Conservation (phyloP, 441 rosid genomes). For the Erodium moschatum region DNA sequence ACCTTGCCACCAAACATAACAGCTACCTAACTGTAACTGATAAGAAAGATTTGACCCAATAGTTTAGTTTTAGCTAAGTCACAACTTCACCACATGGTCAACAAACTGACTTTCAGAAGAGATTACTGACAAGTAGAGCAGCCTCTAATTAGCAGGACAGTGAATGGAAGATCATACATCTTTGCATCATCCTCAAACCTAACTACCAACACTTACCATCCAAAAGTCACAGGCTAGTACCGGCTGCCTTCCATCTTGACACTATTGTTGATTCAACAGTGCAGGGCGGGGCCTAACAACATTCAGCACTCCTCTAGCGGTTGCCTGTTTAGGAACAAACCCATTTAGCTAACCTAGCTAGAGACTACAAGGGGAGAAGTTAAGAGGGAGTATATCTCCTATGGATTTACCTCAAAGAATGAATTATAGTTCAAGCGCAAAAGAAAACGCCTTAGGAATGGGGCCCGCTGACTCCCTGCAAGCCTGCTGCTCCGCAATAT, state of each 20-base stretch:
- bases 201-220: neutral
- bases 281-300: slow-evolving; percentile 65
- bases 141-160: neutral
- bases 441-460: slow-evolving; percentile 90
- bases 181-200: neutral
- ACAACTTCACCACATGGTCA: neutral
- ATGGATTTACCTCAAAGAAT: slow-evolving; percentile 64
- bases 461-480: slow-evolving; percentile 94
- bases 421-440: slow-evolving; percentile 80
- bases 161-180: neutral
- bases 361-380: no score
- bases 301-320: slow-evolving; percentile 72
- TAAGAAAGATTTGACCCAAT: neutral
- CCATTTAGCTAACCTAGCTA: neutral
- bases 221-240: neutral
- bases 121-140: neutral
- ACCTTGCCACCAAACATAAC: neutral
- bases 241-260: no score
- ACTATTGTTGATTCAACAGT: no score
- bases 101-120: neutral
- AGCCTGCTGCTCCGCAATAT: slow-evolving; percentile 86
- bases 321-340: slow-evolving; percentile 42
- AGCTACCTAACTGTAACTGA: neutral
- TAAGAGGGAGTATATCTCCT: no score
- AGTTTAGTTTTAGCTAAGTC: neutral